Percentiles rank a stretch among this genome's conserved stretches.
These are phyloP conservation scores for Arthrobotrys pseudoclavata DNA, from an alignment of 2,329 filamentous ascomycete species.

Conservation along the genomic window DNA sequence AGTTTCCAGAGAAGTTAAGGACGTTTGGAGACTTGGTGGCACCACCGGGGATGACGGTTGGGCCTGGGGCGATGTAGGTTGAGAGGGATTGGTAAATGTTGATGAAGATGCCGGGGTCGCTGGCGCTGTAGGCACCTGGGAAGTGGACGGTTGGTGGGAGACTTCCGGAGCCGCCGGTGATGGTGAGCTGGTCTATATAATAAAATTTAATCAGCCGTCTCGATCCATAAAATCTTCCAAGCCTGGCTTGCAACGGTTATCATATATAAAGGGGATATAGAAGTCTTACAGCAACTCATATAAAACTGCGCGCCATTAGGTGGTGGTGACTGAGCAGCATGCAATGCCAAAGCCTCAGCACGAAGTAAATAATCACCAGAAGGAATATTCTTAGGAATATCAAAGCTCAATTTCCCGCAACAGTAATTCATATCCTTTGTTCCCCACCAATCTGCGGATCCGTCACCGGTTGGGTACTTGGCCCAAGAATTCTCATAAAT, in stretches of 20 bases:
- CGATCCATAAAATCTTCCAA: neutral
- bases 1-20: conserved; percentile 46
- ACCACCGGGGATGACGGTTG: conserved; percentile 75
- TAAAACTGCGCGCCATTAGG: conserved; percentile 59
- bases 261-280: neutral
- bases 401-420: conserved; percentile 67
- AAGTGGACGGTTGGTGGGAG: conserved; percentile 67
- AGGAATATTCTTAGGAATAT: conserved; percentile 70
- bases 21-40: conserved; percentile 68
- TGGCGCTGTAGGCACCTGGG: conserved; percentile 68
- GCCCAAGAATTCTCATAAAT: conserved; percentile 67
- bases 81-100: conserved; percentile 68
- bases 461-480: conserved; percentile 65
- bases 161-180: conserved; percentile 43
- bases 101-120: conserved; percentile 68
- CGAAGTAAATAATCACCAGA: conserved; percentile 72
- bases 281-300: conserved; percentile 59
- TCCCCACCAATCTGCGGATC: conserved; percentile 69
- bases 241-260: neutral
- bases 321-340: conserved; percentile 67
- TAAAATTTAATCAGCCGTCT: neutral
- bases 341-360: conserved; percentile 71
- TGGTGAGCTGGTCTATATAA: conserved; percentile 47
- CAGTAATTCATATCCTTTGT: conserved; percentile 67
- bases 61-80: conserved; percentile 68